Base-by-base conservation (phyloP, 129 eudicot species). In the Smallanthus sonchifolius region DNA sequence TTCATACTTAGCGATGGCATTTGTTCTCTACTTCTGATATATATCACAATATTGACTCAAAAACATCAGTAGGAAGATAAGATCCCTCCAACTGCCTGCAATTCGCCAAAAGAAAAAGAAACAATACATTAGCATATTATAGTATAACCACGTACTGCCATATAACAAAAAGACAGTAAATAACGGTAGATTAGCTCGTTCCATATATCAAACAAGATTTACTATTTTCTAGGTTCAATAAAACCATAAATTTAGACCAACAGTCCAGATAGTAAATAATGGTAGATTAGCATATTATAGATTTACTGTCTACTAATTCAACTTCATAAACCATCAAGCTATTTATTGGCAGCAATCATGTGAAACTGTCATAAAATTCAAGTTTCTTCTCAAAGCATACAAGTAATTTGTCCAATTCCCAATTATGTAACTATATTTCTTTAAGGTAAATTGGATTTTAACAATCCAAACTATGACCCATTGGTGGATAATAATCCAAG, bases 1-100 rank as follows among this genome's bases (percentile, higher is more conserved):
- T 93, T 93, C 98, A 90, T 93, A 80, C 85, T 86, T 80, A 84
- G 20, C 65, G 98, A 90, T 88, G 98, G 97, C 98, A 93, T 93
- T 85, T 90, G 92, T 75, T 77, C 87, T 75, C 68, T 76, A 39
- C 62, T 75, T 74, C 16, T 13, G 68, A 85, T 55, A 51, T 36
- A 45, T 67, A 74, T 60, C 60, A 74, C 68, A 35, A 42, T 86
- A 69, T 65, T 68, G 81, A 68, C 72, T 71, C 61, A 34, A 75
- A 79, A 81, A 73, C 92, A 82, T 86, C 68, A 79, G 82, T 24
- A 36, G 72, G 74, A 68, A 81, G 79, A 75, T 7, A 43, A 59
- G 64, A 81, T 68, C 83, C 80, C 78, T 70, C 57, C 56, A 73
- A 48, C 37, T 10, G 65, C 52, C 82, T 79, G 73, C 48, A 56